Evolutionary conservation across 345 rosid species (phyloP), one percentile per base, ranked within the genome.

Genomic region (Brassica incana): DNA sequence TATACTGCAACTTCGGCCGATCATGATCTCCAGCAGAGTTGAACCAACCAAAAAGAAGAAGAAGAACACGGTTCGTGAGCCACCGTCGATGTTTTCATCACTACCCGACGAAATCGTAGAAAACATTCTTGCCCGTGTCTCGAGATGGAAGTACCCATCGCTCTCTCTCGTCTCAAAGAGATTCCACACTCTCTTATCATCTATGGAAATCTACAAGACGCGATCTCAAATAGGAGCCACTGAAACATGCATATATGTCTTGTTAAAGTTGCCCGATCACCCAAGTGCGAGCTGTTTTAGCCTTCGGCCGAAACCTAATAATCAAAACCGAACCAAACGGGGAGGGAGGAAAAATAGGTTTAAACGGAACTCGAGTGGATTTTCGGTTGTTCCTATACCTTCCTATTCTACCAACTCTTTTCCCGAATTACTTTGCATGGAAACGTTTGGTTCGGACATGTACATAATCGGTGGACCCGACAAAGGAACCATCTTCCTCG

Each of bases 151-250:
- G 59, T 86, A 86, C 79, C 93, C 93, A 14, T 52, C 33, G 3
- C 98, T 93, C 73, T 83, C 87, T 29, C 78, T 82, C 0, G 92
- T 93, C 83, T 91, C 93, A 27, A 90, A 81, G 50, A 54, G 86
- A 18, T 80, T 91, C 72, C 86, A 56, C 18, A 73, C 88, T 18
- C 74, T 86, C 72, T 50, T 91, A 72, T 84, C 87, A 7, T 18
- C 65, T 4, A 10, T 0, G 14, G 65, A 60, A 6, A 27, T 60
- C 32, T 60, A 52, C n/a, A 23, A 25, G 33, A 60, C 8, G 15
- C 65, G 65, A 60, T 60, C 65, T 60, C 65, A 23, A 10, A 10
- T 25, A 5, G 65, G 15, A 25, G 6, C 65, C 7, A 2, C 0
- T 4, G 65, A 60, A 60, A 4, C 32, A 9, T 60, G 32, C 65